These are phyloP conservation scores for Saccharomycopsis sp. DNA, from an alignment of 805 yeast genomes.

Conservation along the genomic window DNA sequence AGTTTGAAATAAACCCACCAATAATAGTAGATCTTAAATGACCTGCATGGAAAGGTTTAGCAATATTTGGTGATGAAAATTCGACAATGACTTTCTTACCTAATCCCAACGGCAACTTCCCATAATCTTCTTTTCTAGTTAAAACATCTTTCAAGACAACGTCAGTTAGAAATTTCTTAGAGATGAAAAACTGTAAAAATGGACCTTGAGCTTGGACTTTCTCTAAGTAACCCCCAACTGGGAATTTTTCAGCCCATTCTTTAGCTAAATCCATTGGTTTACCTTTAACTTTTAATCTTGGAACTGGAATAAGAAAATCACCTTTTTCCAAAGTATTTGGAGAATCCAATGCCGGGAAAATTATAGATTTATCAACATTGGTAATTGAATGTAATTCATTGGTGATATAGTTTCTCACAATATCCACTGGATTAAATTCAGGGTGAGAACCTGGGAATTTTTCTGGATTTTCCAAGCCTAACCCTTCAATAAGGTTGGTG, in stretches of 20 bases:
- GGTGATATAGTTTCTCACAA: constrained; percentile 84
- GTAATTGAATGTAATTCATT: constrained; percentile 67
- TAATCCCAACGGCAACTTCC: constrained; percentile 65
- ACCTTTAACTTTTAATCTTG: constrained; percentile 82
- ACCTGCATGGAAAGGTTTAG: constrained; percentile 99
- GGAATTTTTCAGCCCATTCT: constrained; percentile 75
- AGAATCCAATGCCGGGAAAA: constrained; percentile 83
- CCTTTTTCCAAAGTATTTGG: constrained; percentile 84
- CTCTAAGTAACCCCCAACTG: constrained; percentile 59
- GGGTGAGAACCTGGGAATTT: constrained; percentile 59
- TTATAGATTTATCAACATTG: constrained; percentile 60
- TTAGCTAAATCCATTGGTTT: constrained; percentile 68
- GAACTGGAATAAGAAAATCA: constrained; percentile 86
- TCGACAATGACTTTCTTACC: constrained; percentile 74
- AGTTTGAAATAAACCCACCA: constrained; percentile 89
- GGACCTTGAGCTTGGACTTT: constrained; percentile 81
- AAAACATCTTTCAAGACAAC: constrained; percentile 67
- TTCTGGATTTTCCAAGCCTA: constrained; percentile 32
- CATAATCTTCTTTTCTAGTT: constrained; percentile 52
- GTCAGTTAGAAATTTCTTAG: constrained; percentile 56
- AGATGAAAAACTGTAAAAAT: constrained; percentile 83
- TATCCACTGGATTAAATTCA: constrained; percentile 72
- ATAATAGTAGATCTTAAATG: constrained; percentile 96
- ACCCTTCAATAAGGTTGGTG: constrained; percentile 6
- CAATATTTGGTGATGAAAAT: constrained; percentile 96